phyloP scores from a whole-genome alignment of 495 filamentous ascomycete genomes.

The Immersiella caudata region DNA sequence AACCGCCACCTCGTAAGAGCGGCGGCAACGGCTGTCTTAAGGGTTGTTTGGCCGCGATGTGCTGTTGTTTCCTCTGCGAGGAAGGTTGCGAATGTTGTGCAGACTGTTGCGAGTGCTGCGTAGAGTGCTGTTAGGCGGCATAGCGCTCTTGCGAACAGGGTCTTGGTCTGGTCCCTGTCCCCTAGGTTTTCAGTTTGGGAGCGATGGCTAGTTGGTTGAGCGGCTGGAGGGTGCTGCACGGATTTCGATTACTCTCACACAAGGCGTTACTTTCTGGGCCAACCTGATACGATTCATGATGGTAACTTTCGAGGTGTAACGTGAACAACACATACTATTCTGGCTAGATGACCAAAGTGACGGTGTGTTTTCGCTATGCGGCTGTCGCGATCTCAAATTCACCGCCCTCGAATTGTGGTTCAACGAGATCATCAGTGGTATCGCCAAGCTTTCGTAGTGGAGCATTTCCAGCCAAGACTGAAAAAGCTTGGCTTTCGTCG shows the following conservation, averaged over 20 bases:
- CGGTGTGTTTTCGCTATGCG: too few relatives aligned
- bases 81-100: conserved; percentile 79
- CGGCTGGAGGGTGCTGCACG: neutral
- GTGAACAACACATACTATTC: neutral
- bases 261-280: neutral
- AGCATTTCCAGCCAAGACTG: neutral
- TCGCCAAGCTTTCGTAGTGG: neutral
- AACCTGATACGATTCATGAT: neutral
- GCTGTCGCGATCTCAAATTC: neutral
- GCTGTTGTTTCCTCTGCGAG: conserved; percentile 79
- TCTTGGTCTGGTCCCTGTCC: neutral
- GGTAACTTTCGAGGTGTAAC: neutral
- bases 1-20: conserved; percentile 56
- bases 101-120: conserved; percentile 68
- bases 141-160: neutral
- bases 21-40: conserved; percentile 64
- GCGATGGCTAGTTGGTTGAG: neutral
- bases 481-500: neutral
- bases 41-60: conserved; percentile 68
- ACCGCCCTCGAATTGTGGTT: neutral
- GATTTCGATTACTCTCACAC: neutral
- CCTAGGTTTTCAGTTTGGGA: neutral
- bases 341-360: neutral
- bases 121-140: conserved; percentile 51
- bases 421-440: neutral